phyloP scores from a whole-genome alignment of 1,284 basidiomycete species.

The Cystobasidium pallidum region DNA sequence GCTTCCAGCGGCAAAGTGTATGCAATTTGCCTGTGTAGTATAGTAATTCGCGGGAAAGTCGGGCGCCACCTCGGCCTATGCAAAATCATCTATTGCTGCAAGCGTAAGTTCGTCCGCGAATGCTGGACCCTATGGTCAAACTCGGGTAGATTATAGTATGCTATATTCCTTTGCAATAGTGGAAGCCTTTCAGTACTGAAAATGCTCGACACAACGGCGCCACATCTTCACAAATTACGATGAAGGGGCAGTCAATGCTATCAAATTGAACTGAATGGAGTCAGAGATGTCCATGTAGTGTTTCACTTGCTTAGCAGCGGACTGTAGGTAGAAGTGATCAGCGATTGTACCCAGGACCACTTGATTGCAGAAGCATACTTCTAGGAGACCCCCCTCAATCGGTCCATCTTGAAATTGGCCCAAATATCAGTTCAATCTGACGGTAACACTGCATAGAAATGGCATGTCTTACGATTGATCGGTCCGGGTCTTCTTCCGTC shows the following conservation, averaged over 20 bases:
- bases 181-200: too few relatives aligned
- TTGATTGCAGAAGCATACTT: conserved; percentile 2
- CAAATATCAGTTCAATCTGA: not conserved
- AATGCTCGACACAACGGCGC: too few relatives aligned
- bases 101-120: too few relatives aligned
- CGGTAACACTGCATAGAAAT: not conserved
- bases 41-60: too few relatives aligned
- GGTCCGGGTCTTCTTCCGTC: conserved; percentile 42
- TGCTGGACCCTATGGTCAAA: too few relatives aligned
- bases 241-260: conserved; percentile 37
- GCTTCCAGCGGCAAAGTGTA: too few relatives aligned
- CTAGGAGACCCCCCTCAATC: conserved; percentile 39
- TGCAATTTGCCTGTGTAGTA: too few relatives aligned
- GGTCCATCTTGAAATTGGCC: conserved; percentile 4
- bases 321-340: conserved; percentile 8
- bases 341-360: not conserved
- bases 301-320: conserved; percentile 21
- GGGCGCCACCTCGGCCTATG: too few relatives aligned
- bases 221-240: too few relatives aligned
- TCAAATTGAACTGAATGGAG: conserved; percentile 43
- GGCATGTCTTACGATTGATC: conserved; percentile 21
- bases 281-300: conserved; percentile 39
- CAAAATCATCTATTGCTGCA: too few relatives aligned
- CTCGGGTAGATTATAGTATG: too few relatives aligned
- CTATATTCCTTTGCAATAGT: too few relatives aligned